These are phyloP conservation scores for Apiospora aurea DNA, from an alignment of 2,329 filamentous ascomycete species.

Conservation along the genomic window DNA sequence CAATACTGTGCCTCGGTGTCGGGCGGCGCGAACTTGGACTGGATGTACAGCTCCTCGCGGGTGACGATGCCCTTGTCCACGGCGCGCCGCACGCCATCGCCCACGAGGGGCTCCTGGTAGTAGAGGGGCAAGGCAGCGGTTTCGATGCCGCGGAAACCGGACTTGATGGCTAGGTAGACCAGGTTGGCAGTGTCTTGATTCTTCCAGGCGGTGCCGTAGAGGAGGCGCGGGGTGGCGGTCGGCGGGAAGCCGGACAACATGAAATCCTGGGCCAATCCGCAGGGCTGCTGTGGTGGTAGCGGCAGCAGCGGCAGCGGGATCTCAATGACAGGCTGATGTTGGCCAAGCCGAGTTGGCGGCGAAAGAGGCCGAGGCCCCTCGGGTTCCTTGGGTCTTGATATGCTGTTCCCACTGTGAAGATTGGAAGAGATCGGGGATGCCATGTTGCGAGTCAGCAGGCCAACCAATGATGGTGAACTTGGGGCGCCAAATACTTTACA, in stretches of 20 bases:
- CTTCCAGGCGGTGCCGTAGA: constrained; percentile 92
- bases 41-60: constrained; percentile 71
- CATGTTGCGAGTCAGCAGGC: not conserved
- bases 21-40: constrained; percentile 82
- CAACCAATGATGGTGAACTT: not conserved
- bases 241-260: constrained; percentile 25
- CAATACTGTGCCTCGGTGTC: constrained; percentile 65
- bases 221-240: constrained; percentile 56
- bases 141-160: constrained; percentile 77
- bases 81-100: constrained; percentile 68
- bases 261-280: constrained; percentile 30
- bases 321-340: not conserved
- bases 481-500: not conserved
- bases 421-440: not conserved
- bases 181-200: constrained; percentile 70
- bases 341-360: too few relatives aligned
- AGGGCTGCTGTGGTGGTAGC: constrained; percentile 23
- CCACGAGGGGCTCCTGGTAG: constrained; percentile 77
- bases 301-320: not conserved
- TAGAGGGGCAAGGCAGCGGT: constrained; percentile 82
- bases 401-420: not conserved
- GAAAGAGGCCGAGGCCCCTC: too few relatives aligned
- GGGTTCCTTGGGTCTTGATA: not conserved
- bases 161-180: constrained; percentile 71
- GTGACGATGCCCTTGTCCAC: constrained; percentile 65